These are phyloP conservation scores for Arthonia radiata DNA, from an alignment of 495 filamentous ascomycete genomes.

Conservation along the genomic window DNA sequence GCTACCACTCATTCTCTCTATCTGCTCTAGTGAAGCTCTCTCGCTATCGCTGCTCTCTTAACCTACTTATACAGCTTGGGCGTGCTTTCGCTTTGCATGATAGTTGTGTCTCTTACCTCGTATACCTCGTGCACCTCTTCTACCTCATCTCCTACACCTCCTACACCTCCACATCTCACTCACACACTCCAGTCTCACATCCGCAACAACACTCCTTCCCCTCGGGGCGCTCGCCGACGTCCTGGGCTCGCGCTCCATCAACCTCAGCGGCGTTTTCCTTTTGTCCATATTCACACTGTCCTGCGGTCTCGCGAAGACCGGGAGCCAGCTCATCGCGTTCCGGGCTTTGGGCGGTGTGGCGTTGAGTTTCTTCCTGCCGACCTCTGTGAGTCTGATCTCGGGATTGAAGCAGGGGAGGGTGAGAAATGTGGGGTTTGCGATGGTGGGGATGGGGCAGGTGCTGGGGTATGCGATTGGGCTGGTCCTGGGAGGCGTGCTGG, in stretches of 20 bases:
- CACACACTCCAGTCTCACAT: constrained; percentile 15
- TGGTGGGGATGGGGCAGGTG: background rate
- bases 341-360: constrained; percentile 24
- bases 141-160: too few species aligned
- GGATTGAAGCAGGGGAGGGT: constrained; percentile 10
- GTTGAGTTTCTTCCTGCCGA: constrained; percentile 24
- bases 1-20: constrained; percentile 3
- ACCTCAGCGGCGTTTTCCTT: constrained; percentile 21
- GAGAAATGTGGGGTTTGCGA: background rate
- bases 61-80: too few species aligned
- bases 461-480: background rate
- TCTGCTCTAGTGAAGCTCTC: too few species aligned
- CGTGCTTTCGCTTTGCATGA: too few species aligned
- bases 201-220: constrained; percentile 22
- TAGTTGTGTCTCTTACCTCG: too few species aligned
- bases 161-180: too few species aligned
- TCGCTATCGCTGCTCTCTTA: too few species aligned
- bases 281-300: constrained; percentile 20
- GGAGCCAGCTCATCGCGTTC: constrained; percentile 25
- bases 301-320: constrained; percentile 19
- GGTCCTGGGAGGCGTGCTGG: background rate
- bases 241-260: constrained; percentile 19
- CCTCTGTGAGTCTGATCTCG: constrained; percentile 24
- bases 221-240: constrained; percentile 27
- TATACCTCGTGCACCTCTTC: too few species aligned